Conservation (phyloP, 2,329 filamentous ascomycete genomes). For the Penicillium sp. region DNA sequence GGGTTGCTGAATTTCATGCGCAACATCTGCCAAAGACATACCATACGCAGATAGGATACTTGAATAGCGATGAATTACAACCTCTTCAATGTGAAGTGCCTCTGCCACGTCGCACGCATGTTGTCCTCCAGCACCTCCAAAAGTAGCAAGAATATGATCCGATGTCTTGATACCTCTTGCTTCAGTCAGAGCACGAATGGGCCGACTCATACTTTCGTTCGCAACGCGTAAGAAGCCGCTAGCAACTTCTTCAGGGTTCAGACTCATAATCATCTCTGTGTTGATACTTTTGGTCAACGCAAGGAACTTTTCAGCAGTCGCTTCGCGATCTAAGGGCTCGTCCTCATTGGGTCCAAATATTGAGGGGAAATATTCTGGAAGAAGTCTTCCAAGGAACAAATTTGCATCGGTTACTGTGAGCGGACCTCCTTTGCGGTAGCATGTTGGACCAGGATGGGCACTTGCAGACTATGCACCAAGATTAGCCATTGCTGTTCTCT, state of each 20-base stretch:
- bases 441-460: conserved; percentile 84
- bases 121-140: conserved; percentile 33
- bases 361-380: conserved; percentile 66
- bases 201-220: conserved; percentile 21
- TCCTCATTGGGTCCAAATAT: conserved; percentile 11
- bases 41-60: conserved; percentile 44
- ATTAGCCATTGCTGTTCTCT: too few species aligned
- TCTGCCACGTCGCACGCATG: conserved; percentile 43
- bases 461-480: too few species aligned
- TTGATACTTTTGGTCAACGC: conserved; percentile 44
- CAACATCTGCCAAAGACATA: conserved; percentile 40
- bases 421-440: conserved; percentile 84
- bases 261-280: conserved; percentile 19
- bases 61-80: conserved; percentile 42
- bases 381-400: conserved; percentile 72
- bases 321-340: conserved; percentile 39
- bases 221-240: conserved; percentile 22
- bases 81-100: conserved; percentile 36
- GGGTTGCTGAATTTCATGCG: conserved; percentile 34
- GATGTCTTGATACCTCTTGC: conserved; percentile 22
- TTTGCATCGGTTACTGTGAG: conserved; percentile 91
- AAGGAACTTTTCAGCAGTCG: conserved; percentile 37
- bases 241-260: conserved; percentile 23
- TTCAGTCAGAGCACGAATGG: conserved; percentile 22
- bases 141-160: conserved; percentile 26